phyloP scores from a whole-genome alignment of 176 grass and related monocot species.

The Oryza meridionalis region DNA sequence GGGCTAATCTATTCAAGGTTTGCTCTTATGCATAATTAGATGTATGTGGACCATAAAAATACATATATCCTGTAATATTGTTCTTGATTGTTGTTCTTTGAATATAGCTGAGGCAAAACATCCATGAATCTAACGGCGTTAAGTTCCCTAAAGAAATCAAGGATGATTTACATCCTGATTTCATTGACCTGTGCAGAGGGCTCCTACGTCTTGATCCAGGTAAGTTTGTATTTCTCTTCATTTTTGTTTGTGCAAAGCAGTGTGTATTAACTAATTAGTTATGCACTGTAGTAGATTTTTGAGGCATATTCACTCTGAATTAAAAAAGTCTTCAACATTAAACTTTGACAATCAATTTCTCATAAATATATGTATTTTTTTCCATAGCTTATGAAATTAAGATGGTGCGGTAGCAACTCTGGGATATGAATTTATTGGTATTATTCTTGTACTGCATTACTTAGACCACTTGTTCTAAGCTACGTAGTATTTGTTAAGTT shows the following conservation, averaged over 20 bases:
- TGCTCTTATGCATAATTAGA: neutral
- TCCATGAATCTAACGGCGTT: conserved; percentile 61
- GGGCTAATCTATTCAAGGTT: conserved; percentile 54
- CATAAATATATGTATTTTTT: neutral
- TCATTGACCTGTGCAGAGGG: conserved; percentile 61
- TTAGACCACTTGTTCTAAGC: no score
- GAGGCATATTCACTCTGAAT: neutral
- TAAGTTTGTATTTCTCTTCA: conserved; percentile 33
- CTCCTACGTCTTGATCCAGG: conserved; percentile 66
- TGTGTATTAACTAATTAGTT: conserved; percentile 1
- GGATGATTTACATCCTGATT: conserved; percentile 59
- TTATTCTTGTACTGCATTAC: no score
- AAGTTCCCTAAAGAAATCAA: conserved; percentile 62
- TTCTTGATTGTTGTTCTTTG: conserved; percentile 23
- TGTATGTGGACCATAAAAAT: neutral
- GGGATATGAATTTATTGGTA: neutral
- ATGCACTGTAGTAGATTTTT: neutral
- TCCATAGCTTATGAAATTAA: neutral
- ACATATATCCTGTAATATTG: conserved; percentile 25
- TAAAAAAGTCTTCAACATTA: neutral
- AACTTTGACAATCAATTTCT: neutral
- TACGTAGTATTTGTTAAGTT: no score
- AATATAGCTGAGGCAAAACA: conserved; percentile 59
- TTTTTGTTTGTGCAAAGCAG: conserved; percentile 28
- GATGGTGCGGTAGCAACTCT: neutral